phyloP scores from a whole-genome alignment of 768 basidiomycete genomes.

The Pleurotus ostreatus region DNA sequence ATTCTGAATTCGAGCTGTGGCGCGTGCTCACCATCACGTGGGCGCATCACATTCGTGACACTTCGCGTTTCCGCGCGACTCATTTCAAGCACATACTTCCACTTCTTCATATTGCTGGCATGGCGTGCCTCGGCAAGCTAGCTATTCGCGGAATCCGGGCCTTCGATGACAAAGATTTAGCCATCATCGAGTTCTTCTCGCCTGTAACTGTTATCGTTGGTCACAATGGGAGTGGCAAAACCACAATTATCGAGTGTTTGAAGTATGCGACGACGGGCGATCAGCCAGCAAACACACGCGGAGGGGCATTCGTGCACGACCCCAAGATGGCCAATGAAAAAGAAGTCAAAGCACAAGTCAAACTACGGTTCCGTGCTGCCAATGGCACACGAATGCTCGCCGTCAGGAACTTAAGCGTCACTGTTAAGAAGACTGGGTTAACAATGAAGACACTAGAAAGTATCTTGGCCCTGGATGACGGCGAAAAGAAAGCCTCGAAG shows the following conservation, averaged over 20 bases:
- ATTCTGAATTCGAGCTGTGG: background rate
- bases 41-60: background rate
- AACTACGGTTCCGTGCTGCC: conserved; percentile 86
- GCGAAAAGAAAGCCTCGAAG: conserved; percentile 69
- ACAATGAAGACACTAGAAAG: conserved; percentile 98
- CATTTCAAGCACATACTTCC: background rate
- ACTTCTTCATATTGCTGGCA: conserved; percentile 19
- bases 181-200: conserved; percentile 94
- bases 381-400: conserved; percentile 90
- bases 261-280: conserved; percentile 99
- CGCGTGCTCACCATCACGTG: background rate
- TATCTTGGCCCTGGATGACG: conserved; percentile 72
- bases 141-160: conserved; percentile 93
- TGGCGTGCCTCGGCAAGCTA: conserved; percentile 88
- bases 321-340: conserved; percentile 99
- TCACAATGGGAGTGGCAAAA: conserved; percentile 98
- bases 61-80: background rate
- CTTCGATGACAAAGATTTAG: conserved; percentile 92
- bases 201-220: conserved; percentile 99
- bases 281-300: conserved; percentile 94
- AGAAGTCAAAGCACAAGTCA: conserved; percentile 98
- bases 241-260: conserved; percentile 98
- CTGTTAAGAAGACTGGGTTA: conserved; percentile 87
- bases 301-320: conserved; percentile 98
- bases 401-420: conserved; percentile 86